Evolutionary conservation across 768 basidiomycete species (phyloP).

Genomic region (Trametes meyenii): DNA sequence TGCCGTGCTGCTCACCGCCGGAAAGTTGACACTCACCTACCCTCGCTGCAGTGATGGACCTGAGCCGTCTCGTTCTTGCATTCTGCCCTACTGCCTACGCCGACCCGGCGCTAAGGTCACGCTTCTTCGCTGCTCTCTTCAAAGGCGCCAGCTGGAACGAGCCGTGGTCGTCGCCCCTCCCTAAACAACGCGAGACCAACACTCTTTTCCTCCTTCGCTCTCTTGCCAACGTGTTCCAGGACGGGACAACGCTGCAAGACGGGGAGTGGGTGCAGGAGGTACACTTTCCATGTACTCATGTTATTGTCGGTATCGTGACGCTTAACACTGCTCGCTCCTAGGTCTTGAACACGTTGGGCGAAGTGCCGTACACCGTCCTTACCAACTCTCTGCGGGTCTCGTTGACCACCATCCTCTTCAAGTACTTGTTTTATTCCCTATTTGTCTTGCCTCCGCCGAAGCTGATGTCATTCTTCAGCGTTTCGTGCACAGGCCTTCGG

Average conservation of each 20-base stretch:
- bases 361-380: constrained; percentile 55
- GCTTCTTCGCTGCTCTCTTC: constrained; percentile 65
- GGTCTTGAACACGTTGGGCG: constrained; percentile 58
- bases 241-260: constrained; percentile 45
- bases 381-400: constrained; percentile 76
- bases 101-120: constrained; percentile 44
- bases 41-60: constrained; percentile 70
- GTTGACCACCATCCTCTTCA: constrained; percentile 81
- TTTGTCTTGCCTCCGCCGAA: neutral
- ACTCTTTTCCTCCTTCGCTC: constrained; percentile 77
- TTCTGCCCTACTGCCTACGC: constrained; percentile 59
- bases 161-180: constrained; percentile 55
- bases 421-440: constrained; percentile 54
- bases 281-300: constrained; percentile 13
- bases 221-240: constrained; percentile 78
- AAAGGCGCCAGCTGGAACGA: constrained; percentile 66
- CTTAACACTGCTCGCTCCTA: constrained; percentile 32
- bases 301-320: neutral
- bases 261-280: constrained; percentile 59
- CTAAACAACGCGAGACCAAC: constrained; percentile 84
- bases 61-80: constrained; percentile 74
- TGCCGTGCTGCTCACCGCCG: neutral
- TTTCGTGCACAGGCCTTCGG: constrained; percentile 61
- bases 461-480: constrained; percentile 40
- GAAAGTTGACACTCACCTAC: neutral